Evolutionary conservation across 108 stramenopile species (phyloP).

Genomic region (Schizochytrium sp.): DNA sequence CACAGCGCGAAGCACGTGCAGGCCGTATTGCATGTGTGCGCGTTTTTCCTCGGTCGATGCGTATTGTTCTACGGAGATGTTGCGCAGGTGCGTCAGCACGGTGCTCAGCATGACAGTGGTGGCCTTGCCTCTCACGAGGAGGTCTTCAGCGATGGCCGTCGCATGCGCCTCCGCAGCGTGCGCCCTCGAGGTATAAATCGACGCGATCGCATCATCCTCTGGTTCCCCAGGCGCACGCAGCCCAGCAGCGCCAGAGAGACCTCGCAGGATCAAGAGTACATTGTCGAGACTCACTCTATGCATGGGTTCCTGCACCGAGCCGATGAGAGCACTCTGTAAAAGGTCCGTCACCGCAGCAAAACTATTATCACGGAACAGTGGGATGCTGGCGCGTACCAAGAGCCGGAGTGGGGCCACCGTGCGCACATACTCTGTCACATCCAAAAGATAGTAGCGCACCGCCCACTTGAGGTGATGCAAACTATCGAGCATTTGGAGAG

Average conservation of each 20-base stretch:
- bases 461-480: conserved; percentile 5
- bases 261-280: not conserved
- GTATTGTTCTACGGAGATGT: not conserved
- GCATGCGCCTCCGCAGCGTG: not conserved
- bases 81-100: not conserved
- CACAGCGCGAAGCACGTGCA: not conserved
- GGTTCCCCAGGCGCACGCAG: not conserved
- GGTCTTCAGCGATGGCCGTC: not conserved
- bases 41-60: not conserved
- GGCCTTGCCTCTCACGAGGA: not conserved
- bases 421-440: not conserved
- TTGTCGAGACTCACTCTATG: not conserved
- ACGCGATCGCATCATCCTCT: not conserved
- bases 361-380: not conserved
- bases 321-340: not conserved
- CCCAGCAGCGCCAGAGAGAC: not conserved
- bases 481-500: not conserved
- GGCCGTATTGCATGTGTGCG: not conserved
- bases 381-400: not conserved
- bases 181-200: not conserved
- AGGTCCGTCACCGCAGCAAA: not conserved
- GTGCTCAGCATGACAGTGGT: not conserved
- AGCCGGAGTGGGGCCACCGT: not conserved
- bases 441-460: not conserved
- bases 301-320: not conserved